Percentiles rank a stretch among this genome's conserved stretches.
These are phyloP conservation scores for Penicillium nucicola DNA, from an alignment of 495 filamentous ascomycete species.

Conservation along the genomic window DNA sequence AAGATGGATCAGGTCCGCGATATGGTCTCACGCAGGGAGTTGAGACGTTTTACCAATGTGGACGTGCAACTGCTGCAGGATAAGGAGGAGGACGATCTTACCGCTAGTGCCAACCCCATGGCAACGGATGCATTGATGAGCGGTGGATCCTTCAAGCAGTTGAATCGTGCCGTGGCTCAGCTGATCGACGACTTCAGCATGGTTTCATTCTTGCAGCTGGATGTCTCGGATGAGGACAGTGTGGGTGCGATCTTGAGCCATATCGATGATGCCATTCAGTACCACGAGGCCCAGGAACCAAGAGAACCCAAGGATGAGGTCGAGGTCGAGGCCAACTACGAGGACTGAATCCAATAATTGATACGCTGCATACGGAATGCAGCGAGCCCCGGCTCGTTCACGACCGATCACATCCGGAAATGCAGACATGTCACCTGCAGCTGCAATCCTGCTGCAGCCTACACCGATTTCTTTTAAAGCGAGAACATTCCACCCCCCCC, in stretches of 20 bases:
- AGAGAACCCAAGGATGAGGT: constrained; percentile 78
- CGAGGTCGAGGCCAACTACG: constrained; percentile 64
- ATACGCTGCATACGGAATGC: neutral
- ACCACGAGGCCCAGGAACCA: constrained; percentile 93
- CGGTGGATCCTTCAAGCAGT: constrained; percentile 68
- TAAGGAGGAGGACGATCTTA: constrained; percentile 46
- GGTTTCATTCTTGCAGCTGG: constrained; percentile 88
- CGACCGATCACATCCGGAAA: neutral
- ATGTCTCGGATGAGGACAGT: constrained; percentile 91
- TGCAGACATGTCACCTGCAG: neutral
- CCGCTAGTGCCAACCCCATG: constrained; percentile 46
- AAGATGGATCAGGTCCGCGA: constrained; percentile 97
- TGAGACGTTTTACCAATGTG: constrained; percentile 84
- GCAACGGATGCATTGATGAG: constrained; percentile 68
- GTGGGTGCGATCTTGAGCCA: constrained; percentile 89
- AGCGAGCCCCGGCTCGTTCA: neutral
- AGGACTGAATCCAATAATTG: constrained; percentile 34
- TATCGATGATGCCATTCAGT: constrained; percentile 95
- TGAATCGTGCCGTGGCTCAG: constrained; percentile 82
- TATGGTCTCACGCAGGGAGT: constrained; percentile 72
- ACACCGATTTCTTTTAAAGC: neutral
- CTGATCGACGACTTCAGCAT: constrained; percentile 97
- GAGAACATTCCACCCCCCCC: too few relatives aligned
- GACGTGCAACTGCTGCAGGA: constrained; percentile 76
- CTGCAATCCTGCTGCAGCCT: neutral